Conservation (phyloP, 2,329 filamentous ascomycete species). For the Fusarium chlamydosporum region DNA sequence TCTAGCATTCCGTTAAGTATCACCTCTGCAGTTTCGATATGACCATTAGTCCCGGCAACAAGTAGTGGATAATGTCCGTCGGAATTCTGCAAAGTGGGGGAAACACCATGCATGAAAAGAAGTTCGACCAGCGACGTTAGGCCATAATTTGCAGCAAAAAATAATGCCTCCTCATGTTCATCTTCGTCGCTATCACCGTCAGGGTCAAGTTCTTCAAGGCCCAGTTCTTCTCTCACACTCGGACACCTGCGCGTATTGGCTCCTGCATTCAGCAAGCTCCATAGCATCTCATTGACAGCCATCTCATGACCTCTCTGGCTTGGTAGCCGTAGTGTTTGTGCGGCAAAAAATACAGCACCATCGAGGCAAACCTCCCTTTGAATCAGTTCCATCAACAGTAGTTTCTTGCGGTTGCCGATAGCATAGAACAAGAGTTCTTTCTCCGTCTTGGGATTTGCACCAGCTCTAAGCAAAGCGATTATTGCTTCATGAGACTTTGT, state of each 20-base stretch:
- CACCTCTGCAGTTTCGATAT: neutral
- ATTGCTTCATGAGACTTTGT: neutral
- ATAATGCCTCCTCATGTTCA: neutral
- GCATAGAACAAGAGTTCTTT: neutral
- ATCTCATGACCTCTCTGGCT: too few relatives aligned
- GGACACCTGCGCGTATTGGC: neutral
- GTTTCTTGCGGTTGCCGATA: fast-evolving
- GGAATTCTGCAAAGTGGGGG: neutral
- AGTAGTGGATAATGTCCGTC: neutral
- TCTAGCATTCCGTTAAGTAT: neutral
- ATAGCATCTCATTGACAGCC: neutral
- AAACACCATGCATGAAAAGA: neutral
- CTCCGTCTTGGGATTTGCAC: neutral
- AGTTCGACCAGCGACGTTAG: neutral
- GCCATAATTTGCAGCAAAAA: fast-evolving
- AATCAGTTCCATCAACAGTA: fast-evolving
- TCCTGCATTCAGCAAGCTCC: neutral
- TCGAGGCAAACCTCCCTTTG: neutral
- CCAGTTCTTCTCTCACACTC: neutral
- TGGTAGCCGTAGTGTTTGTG: fast-evolving
- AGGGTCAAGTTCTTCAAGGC: neutral
- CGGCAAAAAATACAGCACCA: neutral
- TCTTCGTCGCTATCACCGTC: neutral
- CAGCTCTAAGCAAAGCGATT: fast-evolving
- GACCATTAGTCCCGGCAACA: fast-evolving